Percentiles rank a stretch among this genome's conserved stretches.
phyloP scores from a whole-genome alignment of 768 basidiomycete genomes.

The Gyrodon lividus region DNA sequence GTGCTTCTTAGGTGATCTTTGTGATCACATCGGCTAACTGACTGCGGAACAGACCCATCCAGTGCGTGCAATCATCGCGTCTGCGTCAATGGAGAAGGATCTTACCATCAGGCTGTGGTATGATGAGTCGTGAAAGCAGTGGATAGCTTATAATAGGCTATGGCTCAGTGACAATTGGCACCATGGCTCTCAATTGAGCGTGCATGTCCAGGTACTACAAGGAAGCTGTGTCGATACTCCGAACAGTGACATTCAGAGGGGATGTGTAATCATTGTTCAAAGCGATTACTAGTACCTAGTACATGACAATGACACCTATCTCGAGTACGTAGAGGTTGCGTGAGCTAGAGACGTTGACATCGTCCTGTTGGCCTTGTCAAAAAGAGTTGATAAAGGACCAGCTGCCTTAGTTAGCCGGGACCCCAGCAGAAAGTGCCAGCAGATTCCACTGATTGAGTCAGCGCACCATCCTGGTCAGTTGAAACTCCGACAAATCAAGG shows the following conservation, averaged over 20 bases:
- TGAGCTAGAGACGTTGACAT: too few species aligned
- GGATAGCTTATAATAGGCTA: neutral
- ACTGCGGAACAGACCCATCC: constrained; percentile 67
- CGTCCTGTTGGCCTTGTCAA: too few species aligned
- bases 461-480: neutral
- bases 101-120: constrained; percentile 81
- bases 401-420: neutral
- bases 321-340: too few species aligned
- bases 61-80: constrained; percentile 69
- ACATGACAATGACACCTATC: too few species aligned
- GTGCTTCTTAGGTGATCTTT: constrained; percentile 20
- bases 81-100: constrained; percentile 89
- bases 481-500: neutral
- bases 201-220: too few species aligned
- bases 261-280: too few species aligned
- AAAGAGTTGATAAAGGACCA: too few species aligned
- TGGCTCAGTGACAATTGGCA: neutral
- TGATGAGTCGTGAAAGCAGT: constrained; percentile 35
- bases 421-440: neutral
- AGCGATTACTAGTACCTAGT: too few species aligned
- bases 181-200: neutral
- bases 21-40: constrained; percentile 1
- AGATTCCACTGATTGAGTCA: neutral
- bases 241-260: too few species aligned
- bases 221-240: too few species aligned